Evolutionary conservation across 2,329 filamentous ascomycete genomes (phyloP).

Genomic region (Microdochium nivale): DNA sequence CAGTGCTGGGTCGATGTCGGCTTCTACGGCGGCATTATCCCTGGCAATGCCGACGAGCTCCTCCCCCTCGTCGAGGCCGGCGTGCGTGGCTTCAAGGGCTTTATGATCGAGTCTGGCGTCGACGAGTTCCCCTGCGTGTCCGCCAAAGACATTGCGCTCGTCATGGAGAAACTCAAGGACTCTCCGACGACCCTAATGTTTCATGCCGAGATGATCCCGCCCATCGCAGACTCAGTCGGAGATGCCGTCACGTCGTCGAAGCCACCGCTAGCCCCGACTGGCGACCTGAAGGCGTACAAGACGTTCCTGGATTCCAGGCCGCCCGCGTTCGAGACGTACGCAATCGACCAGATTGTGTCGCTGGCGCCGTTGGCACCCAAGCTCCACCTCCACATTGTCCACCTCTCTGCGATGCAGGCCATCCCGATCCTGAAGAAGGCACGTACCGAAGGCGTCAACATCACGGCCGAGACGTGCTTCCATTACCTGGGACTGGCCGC

Average conservation of each 20-base stretch:
- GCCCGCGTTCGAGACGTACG: conserved; percentile 82
- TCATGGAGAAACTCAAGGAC: conserved; percentile 72
- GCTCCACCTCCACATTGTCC: conserved; percentile 86
- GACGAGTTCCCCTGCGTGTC: conserved; percentile 95
- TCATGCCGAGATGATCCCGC: conserved; percentile 97
- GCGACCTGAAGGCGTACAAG: conserved; percentile 68
- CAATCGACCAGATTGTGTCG: conserved; percentile 77
- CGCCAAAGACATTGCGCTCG: conserved; percentile 65
- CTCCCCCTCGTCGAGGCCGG: conserved; percentile 74
- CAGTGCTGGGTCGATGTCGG: conserved; percentile 99
- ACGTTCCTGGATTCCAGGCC: conserved; percentile 91
- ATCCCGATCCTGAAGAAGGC: conserved; percentile 74
- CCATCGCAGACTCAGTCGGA: conserved; percentile 69
- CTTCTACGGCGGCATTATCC: conserved; percentile 92
- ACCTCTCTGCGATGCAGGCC: conserved; percentile 80
- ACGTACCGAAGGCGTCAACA: conserved; percentile 64
- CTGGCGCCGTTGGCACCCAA: conserved; percentile 72
- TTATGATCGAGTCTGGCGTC: conserved; percentile 92
- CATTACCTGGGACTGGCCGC: conserved; percentile 83
- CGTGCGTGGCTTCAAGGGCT: conserved; percentile 94
- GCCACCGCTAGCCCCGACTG: conserved; percentile 61
- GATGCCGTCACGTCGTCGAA: conserved; percentile 64
- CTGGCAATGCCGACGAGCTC: conserved; percentile 75
- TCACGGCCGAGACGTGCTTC: conserved; percentile 93
- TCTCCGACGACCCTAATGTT: conserved; percentile 93